Conservation (phyloP, 345 rosid genomes). For the Tarenaya hassleriana region DNA sequence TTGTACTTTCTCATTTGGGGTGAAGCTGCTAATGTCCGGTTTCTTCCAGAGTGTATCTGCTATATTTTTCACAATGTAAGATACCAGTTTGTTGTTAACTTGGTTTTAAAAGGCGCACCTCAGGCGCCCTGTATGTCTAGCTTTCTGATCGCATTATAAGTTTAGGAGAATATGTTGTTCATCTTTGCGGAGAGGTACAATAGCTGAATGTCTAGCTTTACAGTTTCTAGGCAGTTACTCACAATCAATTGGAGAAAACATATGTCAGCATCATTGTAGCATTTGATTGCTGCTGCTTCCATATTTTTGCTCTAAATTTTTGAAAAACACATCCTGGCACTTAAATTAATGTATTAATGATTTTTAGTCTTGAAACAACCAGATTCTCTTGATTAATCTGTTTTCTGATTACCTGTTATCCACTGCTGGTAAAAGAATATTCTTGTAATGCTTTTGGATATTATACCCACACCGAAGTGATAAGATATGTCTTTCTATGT, state of each 20-base stretch:
- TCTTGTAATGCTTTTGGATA: no score
- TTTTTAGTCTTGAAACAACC: constrained; percentile 7
- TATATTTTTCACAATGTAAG: constrained; percentile 95
- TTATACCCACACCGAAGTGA: no score
- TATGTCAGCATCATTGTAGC: constrained; percentile 8
- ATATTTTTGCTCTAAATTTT: constrained; percentile 11
- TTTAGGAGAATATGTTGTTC: neutral
- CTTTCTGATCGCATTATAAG: neutral
- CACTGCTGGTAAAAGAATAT: no score
- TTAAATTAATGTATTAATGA: constrained; percentile 14
- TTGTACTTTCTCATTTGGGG: constrained; percentile 96
- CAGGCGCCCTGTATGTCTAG: constrained; percentile 5
- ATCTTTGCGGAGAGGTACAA: constrained; percentile 5
- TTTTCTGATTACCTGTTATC: no score
- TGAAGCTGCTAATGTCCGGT: constrained; percentile 98
- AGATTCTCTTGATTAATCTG: no score
- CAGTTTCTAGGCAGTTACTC: constrained; percentile 7
- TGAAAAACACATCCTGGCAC: constrained; percentile 15
- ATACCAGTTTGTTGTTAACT: constrained; percentile 10
- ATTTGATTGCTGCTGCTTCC: constrained; percentile 12
- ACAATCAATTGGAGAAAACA: constrained; percentile 11
- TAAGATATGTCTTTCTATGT: no score
- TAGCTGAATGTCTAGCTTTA: constrained; percentile 2
- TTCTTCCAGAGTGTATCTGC: constrained; percentile 97
- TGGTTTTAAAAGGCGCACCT: constrained; percentile 9